Evolutionary conservation across 257 asterid genomes (phyloP).

Genomic region (Capsicum rhomboideum): DNA sequence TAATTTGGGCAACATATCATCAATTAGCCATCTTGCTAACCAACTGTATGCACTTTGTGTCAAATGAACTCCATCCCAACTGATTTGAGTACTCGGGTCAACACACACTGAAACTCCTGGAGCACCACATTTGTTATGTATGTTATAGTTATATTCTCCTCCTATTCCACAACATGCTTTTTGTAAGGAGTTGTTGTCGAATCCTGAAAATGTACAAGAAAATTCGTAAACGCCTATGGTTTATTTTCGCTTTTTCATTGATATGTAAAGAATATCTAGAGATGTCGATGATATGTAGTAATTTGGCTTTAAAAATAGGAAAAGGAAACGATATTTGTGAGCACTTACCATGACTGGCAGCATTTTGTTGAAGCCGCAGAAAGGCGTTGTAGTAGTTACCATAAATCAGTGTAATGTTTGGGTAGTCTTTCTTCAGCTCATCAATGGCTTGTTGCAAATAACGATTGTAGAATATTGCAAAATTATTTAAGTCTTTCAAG

Average conservation of each 20-base stretch:
- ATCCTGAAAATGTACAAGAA: background rate
- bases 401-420: background rate
- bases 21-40: background rate
- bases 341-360: background rate
- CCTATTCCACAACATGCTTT: slow-evolving; percentile 26
- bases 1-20: background rate
- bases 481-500: slow-evolving; percentile 3
- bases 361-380: background rate
- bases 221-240: background rate
- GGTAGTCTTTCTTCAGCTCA: background rate
- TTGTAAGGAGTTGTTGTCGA: background rate
- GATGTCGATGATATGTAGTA: background rate
- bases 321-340: background rate
- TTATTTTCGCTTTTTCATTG: background rate
- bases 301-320: background rate
- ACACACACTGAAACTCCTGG: slow-evolving; percentile 9
- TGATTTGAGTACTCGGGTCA: background rate
- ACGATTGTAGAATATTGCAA: slow-evolving; percentile 3
- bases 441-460: background rate
- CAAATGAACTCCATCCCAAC: slow-evolving; percentile 26
- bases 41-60: slow-evolving; percentile 14
- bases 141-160: slow-evolving; percentile 5
- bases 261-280: background rate
- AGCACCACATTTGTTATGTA: background rate
- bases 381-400: slow-evolving; percentile 13